Evolutionary conservation across 305 asterid genomes (phyloP).

Genomic region (Fraxinus platypoda): DNA sequence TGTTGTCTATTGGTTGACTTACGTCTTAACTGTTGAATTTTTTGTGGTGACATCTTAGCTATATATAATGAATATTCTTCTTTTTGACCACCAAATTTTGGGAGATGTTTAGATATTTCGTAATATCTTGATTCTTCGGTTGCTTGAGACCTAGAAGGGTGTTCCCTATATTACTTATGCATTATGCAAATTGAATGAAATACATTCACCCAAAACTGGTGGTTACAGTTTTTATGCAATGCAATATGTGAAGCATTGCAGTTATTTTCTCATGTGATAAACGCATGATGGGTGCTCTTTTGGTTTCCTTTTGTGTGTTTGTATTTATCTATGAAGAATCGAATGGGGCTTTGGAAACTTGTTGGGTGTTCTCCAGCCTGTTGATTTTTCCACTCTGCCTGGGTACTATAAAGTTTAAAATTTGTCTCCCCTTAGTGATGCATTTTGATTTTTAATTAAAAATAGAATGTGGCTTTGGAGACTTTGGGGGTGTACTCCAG

Average conservation of each 20-base stretch:
- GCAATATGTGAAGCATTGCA: not conserved
- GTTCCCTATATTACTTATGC: not conserved
- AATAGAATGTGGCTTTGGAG: not conserved
- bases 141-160: not conserved
- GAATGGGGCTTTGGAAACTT: not conserved
- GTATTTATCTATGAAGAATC: not conserved
- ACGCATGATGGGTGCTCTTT: not conserved
- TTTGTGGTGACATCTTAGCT: not conserved
- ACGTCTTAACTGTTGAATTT: not conserved
- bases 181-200: not conserved
- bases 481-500: not conserved
- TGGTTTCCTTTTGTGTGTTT: not conserved
- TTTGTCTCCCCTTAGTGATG: not conserved
- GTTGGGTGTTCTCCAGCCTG: not conserved
- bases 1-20: not conserved
- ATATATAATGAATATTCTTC: too few species aligned
- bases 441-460: not conserved
- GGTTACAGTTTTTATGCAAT: not conserved
- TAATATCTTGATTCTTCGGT: not conserved
- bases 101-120: not conserved
- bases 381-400: not conserved
- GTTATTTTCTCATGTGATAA: not conserved
- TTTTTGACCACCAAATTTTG: not conserved
- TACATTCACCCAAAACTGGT: not conserved
- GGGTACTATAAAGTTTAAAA: not conserved